These are phyloP conservation scores for Phialophora tarda DNA, from an alignment of 2,329 filamentous ascomycete genomes.

Conservation along the genomic window DNA sequence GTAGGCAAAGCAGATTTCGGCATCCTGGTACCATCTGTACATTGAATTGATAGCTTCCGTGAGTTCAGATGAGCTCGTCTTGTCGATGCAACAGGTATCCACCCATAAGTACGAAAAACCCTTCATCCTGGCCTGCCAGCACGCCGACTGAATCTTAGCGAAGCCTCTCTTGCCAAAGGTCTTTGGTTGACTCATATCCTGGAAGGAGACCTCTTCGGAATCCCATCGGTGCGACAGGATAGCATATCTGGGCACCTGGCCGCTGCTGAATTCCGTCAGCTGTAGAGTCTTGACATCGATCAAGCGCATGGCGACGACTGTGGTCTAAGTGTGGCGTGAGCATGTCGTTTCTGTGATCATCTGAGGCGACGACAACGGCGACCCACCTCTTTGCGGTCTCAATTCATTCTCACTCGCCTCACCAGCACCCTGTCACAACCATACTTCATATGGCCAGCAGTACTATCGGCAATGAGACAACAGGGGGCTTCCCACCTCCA, in stretches of 20 bases:
- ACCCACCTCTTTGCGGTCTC: neutral
- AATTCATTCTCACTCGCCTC: neutral
- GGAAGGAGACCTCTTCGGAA: constrained; percentile 38
- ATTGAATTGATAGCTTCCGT: constrained; percentile 45
- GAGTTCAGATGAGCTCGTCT: constrained; percentile 45
- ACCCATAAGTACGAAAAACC: constrained; percentile 46
- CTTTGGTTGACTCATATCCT: constrained; percentile 29
- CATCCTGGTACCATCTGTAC: constrained; percentile 45
- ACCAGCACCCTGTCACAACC: neutral
- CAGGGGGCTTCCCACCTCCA: neutral
- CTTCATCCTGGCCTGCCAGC: constrained; percentile 39
- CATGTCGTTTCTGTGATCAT: neutral
- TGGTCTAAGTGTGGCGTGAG: neutral
- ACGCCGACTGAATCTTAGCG: constrained; percentile 40
- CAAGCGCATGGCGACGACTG: constrained; percentile 32
- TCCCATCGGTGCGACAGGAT: constrained; percentile 42
- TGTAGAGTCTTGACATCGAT: constrained; percentile 34
- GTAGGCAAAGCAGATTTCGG: constrained; percentile 47
- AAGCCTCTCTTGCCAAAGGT: constrained; percentile 37
- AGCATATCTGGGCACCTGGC: constrained; percentile 34
- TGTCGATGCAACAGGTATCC: constrained; percentile 51
- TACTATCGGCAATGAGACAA: neutral
- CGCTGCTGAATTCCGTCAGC: constrained; percentile 32
- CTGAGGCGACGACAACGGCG: neutral
- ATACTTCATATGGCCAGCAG: neutral